phyloP scores from a whole-genome alignment of 2,329 filamentous ascomycete genomes.

The Paecilomyces niveus region DNA sequence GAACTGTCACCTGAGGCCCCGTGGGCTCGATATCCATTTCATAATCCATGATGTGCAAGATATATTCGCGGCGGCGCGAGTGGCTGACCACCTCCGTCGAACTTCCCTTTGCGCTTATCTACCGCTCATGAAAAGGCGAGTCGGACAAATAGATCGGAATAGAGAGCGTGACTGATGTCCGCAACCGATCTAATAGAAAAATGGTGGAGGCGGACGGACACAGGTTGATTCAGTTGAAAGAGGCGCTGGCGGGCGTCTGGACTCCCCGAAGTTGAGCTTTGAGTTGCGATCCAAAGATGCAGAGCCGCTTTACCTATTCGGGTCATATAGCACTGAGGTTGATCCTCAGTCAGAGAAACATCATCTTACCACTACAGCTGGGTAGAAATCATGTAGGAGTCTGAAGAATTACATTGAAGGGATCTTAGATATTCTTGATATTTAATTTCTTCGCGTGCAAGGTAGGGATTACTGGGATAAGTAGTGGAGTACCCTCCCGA shows the following conservation, averaged over 20 bases:
- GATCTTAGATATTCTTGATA: no score
- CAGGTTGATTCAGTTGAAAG: not conserved
- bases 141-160: not conserved
- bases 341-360: not conserved
- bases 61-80: slow-evolving; percentile 10
- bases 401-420: not conserved
- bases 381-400: not conserved
- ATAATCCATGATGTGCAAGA: slow-evolving; percentile 31
- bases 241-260: not conserved
- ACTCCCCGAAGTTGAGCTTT: not conserved
- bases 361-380: not conserved
- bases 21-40: slow-evolving; percentile 43
- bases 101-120: slow-evolving; percentile 11
- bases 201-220: not conserved
- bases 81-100: slow-evolving; percentile 12
- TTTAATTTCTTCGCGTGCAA: no score
- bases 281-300: not conserved
- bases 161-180: not conserved
- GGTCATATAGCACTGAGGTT: not conserved
- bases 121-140: slow-evolving; percentile 1
- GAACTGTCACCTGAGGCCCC: slow-evolving; percentile 42
- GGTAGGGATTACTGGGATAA: no score
- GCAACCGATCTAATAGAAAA: not conserved
- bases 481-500: no score
- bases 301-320: not conserved